phyloP scores from a whole-genome alignment of 2,329 filamentous ascomycete genomes.

The Raffaelea ambrosiae region DNA sequence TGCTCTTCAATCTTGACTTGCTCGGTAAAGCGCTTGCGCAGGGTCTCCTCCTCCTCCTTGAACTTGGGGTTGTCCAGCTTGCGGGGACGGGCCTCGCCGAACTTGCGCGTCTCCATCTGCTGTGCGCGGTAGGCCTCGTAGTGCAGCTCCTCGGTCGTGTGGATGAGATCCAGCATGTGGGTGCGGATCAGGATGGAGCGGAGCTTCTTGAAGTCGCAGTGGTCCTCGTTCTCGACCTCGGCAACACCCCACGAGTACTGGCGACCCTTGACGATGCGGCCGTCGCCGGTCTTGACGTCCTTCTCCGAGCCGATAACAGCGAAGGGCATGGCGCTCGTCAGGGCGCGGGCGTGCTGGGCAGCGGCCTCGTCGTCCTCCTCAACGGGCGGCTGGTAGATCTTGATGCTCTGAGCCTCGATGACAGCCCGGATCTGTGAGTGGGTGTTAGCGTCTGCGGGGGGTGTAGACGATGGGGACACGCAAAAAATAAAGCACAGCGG shows the following conservation, averaged over 20 bases:
- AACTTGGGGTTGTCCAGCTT: conserved; percentile 99
- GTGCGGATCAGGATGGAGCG: conserved; percentile 97
- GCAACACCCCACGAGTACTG: conserved; percentile 99
- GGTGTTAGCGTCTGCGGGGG: background rate
- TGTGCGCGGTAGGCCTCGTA: conserved; percentile 98
- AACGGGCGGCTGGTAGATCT: conserved; percentile 96
- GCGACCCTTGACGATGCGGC: conserved; percentile 95
- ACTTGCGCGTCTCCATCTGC: conserved; percentile 99
- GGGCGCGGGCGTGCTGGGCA: conserved; percentile 83
- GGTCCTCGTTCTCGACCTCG: conserved; percentile 98
- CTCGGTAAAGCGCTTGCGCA: conserved; percentile 98
- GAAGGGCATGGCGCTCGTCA: conserved; percentile 97
- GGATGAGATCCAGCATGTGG: conserved; percentile 99
- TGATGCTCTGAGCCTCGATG: conserved; percentile 97
- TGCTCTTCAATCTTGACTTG: conserved; percentile 99
- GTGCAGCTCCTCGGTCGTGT: conserved; percentile 98
- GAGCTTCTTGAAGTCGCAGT: conserved; percentile 99
- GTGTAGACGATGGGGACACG: background rate
- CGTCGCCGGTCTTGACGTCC: conserved; percentile 93
- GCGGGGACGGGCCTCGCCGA: conserved; percentile 90
- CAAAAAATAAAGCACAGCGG: too few relatives aligned
- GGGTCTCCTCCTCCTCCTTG: conserved; percentile 98
- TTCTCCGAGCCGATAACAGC: conserved; percentile 98
- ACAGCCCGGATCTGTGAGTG: conserved; percentile 66
- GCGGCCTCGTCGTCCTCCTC: conserved; percentile 98